These are phyloP conservation scores for Elaeis guineensis DNA, from an alignment of 176 grass and related monocot species.

Conservation along the genomic window DNA sequence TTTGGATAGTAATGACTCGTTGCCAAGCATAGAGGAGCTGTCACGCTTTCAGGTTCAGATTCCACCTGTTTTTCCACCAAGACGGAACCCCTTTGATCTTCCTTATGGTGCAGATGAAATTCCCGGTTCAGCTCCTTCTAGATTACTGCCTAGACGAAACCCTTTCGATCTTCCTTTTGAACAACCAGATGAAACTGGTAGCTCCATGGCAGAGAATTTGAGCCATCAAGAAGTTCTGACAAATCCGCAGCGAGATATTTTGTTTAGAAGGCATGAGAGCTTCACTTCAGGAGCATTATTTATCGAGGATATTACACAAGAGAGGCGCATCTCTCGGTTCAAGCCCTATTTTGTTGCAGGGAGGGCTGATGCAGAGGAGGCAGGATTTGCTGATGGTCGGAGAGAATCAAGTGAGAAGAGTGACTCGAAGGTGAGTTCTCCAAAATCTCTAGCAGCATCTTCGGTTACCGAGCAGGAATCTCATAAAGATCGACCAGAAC, in stretches of 20 bases:
- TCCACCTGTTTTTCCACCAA: slow-evolving; percentile 29
- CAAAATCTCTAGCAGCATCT: slow-evolving; percentile 34
- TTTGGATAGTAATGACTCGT: slow-evolving; percentile 31
- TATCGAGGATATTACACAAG: slow-evolving; percentile 8
- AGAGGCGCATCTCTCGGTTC: slow-evolving; percentile 17
- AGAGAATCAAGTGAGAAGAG: slow-evolving; percentile 16
- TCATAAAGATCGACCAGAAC: slow-evolving; percentile 27
- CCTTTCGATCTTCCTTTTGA: slow-evolving; percentile 26
- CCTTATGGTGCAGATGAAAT: slow-evolving; percentile 49
- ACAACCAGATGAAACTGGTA: slow-evolving; percentile 23
- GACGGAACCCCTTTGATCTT: slow-evolving; percentile 40
- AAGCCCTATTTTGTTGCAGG: slow-evolving; percentile 36
- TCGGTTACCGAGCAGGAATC: slow-evolving; percentile 34
- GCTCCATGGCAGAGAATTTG: slow-evolving; percentile 7
- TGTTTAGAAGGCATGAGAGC: slow-evolving; percentile 44
- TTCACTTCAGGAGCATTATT: slow-evolving; percentile 32
- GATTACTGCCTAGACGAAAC: slow-evolving; percentile 28
- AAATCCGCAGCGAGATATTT: slow-evolving; percentile 14
- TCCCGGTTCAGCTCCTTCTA: slow-evolving; percentile 45
- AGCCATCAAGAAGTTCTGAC: slow-evolving; percentile 17
- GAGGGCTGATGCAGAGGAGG: slow-evolving; percentile 22
- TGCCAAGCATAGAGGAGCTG: slow-evolving; percentile 26
- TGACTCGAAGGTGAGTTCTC: slow-evolving; percentile 22
- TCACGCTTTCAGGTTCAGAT: slow-evolving; percentile 29
- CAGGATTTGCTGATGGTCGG: neutral